These are phyloP conservation scores for Rhizopus microsporus DNA, from an alignment of 371 early-diverging fungal species.

Conservation along the genomic window DNA sequence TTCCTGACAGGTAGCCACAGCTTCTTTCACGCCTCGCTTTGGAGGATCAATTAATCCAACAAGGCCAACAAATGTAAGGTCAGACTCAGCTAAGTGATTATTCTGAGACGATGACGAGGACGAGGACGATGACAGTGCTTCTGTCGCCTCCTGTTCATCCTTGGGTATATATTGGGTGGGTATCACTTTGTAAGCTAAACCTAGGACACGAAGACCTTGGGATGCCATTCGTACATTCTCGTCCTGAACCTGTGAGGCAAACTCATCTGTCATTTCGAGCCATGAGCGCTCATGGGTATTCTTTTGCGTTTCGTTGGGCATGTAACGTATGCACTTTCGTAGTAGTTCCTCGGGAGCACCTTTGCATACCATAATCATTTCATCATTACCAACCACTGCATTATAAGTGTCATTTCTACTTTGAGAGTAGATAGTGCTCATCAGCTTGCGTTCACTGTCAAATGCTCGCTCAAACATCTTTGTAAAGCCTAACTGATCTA, in stretches of 20 bases:
- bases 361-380: constrained; percentile 67
- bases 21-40: constrained; percentile 70
- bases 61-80: constrained; percentile 83
- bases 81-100: constrained; percentile 58
- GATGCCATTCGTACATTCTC: constrained; percentile 80
- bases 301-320: constrained; percentile 28
- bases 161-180: background rate
- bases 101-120: constrained; percentile 8
- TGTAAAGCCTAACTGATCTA: constrained; percentile 24
- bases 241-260: constrained; percentile 68
- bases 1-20: constrained; percentile 81
- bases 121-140: background rate
- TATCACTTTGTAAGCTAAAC: constrained; percentile 50
- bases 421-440: constrained; percentile 72
- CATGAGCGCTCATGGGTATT: constrained; percentile 16
- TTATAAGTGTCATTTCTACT: constrained; percentile 9
- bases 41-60: constrained; percentile 95
- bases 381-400: constrained; percentile 6
- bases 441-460: constrained; percentile 87
- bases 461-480: constrained; percentile 63
- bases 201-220: constrained; percentile 71
- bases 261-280: constrained; percentile 56
- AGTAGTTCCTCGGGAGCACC: constrained; percentile 92
- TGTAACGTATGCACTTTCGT: constrained; percentile 58
- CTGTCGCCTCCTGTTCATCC: constrained; percentile 6